Base-by-base conservation (phyloP, 805 yeast species). In the Jamesozyma jinghongensis region DNA sequence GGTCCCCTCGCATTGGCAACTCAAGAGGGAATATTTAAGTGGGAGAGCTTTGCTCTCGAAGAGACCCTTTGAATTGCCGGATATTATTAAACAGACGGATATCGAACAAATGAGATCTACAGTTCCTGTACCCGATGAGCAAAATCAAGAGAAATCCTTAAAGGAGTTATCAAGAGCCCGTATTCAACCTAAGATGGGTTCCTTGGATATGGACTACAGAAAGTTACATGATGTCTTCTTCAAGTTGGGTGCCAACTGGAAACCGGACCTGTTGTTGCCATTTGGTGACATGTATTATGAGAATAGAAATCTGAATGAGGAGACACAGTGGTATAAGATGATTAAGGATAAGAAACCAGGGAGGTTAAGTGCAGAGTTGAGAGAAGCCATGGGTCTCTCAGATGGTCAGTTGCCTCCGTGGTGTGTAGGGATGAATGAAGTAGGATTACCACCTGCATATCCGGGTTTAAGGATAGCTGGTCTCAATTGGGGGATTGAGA, bases 161-260 rank as follows among this genome's bases (percentile, higher is more conserved):
- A 79, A 82, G 54, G 92, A 84, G 52, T 70, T 74, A 53, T 81
- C 81, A 58, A 70, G 97, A 46, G 90, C 84, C 42, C 70, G 83
- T 38, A 94, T 87, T 0, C 96, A 85, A 58, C 96, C 96, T 0
- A 85, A 85, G 56, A 69, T 86, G 77, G 94, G 94, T 1, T 69
- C 78, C 39, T 59, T 90, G 18, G 97, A 90, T 57, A 73, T 92
- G 19, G 97, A 90, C 60, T 88, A 82, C 56, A 80, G 75, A 46
- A 82, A 77, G 47, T 61, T 90, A 17, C 79, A 85, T 55, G 84
- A 85, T 57, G 95, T 96, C 0, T 88, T 90, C 54, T 88, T 86
- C 70, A 81, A 80, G 55, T 66, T 73, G 52, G 95, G 90, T 53
- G 68, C 79, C 0, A 43, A 49, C 22, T 61, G 65, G 65, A 80